Evolutionary conservation across 2,329 filamentous ascomycete species (phyloP).

Genomic region (Fusarium equiseti): DNA sequence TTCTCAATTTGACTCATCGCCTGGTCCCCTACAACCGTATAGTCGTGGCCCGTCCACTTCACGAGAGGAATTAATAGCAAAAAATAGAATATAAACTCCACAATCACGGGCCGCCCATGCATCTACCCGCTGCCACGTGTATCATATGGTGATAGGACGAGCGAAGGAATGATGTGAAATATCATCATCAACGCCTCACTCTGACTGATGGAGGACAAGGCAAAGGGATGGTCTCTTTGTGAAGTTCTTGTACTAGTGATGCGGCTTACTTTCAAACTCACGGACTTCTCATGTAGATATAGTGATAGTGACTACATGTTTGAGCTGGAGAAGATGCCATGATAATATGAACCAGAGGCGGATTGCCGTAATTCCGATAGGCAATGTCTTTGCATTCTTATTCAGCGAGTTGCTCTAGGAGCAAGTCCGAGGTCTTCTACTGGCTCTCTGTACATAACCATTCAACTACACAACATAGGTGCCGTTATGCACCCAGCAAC

Average conservation of each 20-base stretch:
- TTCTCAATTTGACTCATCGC: background rate
- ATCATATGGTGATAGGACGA: background rate
- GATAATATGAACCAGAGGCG: background rate
- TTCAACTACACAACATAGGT: too few relatives aligned
- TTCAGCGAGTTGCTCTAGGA: background rate
- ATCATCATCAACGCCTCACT: background rate
- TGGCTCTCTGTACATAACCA: background rate
- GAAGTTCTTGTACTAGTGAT: background rate
- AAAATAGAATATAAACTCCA: background rate
- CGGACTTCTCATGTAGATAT: background rate
- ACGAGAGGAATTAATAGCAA: background rate
- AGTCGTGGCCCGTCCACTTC: background rate
- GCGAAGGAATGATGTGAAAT: background rate
- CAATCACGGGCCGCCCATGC: conserved; percentile 5
- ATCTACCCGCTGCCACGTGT: conserved; percentile 12
- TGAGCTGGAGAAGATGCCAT: background rate
- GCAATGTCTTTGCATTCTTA: background rate
- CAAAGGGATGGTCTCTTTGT: background rate
- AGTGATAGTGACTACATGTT: background rate
- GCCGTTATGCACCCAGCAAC: background rate
- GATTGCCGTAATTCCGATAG: background rate
- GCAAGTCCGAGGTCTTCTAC: background rate
- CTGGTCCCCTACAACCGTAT: background rate
- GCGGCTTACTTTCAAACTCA: background rate
- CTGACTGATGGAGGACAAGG: background rate